Evolutionary conservation across 2,329 filamentous ascomycete genomes (phyloP), one percentile per base, ranked within the genome.

Genomic region (Fusarium irregulare): DNA sequence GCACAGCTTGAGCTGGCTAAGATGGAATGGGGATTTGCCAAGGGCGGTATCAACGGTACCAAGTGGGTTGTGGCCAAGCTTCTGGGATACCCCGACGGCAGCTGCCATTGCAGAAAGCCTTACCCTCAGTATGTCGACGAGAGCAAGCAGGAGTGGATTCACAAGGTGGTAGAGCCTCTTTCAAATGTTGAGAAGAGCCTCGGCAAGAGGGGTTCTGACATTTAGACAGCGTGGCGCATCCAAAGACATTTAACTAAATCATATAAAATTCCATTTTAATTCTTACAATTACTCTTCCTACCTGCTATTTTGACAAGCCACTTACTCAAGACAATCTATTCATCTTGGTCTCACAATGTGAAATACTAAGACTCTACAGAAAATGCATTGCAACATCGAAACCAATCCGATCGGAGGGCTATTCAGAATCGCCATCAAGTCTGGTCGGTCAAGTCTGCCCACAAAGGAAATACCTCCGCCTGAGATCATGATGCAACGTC

Each of bases 31-130:
- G 87, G 84, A 2, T 87, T 89, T 56, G 85, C 78, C 28, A 87
- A 87, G 75, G 84, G 85, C 6, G 86, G 86, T n/a, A 87, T 89
- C 75, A 88, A 88, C 71, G 86, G 87, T 12, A 88, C 84, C 10
- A 89, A 89, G 75, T 88, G 84, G 82, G 82, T 87, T n/a, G 86
- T 88, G 37, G 84, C 83, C 40, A 84, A 87, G 73, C 75, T 84
- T 27, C 78, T 79, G 20, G 86, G 84, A n/a, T 89, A 89, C 71
- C 82, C 85, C 2, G 74, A 82, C 32, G 78, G 79, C 18, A 87
- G 82, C 73, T 81, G 81, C 54, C 83, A 88, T 73, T 88, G 85
- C 75, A 79, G 87, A 47, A 77, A 84, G 53, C 86, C 87, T 18
- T 88, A 87, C 67, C 87, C 87, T 1, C 77, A 80, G 67, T 89